These are phyloP conservation scores for Oryza meridionalis DNA, from an alignment of 176 grass and related monocot genomes.

Conservation along the genomic window DNA sequence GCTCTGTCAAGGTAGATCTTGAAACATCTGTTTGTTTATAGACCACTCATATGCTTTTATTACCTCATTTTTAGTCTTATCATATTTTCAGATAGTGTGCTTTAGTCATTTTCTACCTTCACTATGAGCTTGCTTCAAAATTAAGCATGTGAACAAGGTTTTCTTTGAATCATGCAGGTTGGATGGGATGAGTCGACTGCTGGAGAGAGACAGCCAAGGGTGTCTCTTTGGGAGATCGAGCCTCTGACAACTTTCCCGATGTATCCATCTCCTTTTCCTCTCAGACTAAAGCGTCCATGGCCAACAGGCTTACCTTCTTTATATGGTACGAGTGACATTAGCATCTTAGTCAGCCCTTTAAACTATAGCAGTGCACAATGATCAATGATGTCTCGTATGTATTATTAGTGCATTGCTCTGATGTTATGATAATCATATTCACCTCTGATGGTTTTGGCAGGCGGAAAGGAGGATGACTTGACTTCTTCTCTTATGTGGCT, in stretches of 20 bases:
- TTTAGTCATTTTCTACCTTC: conserved; percentile 7
- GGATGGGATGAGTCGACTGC: conserved; percentile 98
- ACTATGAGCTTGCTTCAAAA: conserved; percentile 10
- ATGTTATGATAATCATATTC: conserved; percentile 23
- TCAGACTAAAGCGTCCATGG: conserved; percentile 95
- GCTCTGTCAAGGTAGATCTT: conserved; percentile 87
- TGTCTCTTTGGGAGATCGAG: conserved; percentile 96
- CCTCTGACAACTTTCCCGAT: conserved; percentile 95
- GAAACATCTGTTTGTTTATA: conserved; percentile 20
- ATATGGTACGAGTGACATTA: conserved; percentile 53
- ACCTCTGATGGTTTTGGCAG: conserved; percentile 49
- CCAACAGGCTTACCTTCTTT: conserved; percentile 84
- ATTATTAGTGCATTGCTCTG: not conserved
- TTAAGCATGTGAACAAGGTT: conserved; percentile 14
- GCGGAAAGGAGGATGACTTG: conserved; percentile 74
- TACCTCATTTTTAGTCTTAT: not conserved
- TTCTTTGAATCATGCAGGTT: conserved; percentile 59
- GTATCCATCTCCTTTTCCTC: conserved; percentile 90
- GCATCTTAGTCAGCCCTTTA: conserved; percentile 20
- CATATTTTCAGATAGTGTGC: not conserved
- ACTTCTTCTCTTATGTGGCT: conserved; percentile 75
- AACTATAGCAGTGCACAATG: not conserved
- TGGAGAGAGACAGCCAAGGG: conserved; percentile 95
- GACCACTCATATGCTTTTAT: not conserved
- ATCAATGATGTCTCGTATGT: not conserved